Percentiles rank a stretch among this genome's conserved stretches.
phyloP scores from a whole-genome alignment of 805 yeast species.

The Ogataea ganodermae region DNA sequence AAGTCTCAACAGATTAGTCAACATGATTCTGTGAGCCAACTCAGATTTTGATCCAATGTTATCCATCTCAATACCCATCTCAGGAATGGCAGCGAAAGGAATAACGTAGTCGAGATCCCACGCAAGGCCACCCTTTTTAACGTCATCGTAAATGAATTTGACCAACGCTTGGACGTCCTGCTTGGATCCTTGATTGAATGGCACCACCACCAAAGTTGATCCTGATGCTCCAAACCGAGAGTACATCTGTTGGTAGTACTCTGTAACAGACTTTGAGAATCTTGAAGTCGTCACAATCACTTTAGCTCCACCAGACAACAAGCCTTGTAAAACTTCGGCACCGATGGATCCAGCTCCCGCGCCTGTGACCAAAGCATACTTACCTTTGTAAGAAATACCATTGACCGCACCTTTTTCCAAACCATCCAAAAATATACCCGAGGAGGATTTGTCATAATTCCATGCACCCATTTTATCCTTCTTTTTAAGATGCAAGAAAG shows the following conservation, averaged over 20 bases:
- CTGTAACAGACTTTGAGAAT: slow-evolving; percentile 91
- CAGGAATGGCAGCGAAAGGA: slow-evolving; percentile 99
- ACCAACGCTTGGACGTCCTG: slow-evolving; percentile 88
- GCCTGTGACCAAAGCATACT: slow-evolving; percentile 91
- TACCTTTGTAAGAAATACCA: slow-evolving; percentile 87
- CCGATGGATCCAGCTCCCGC: slow-evolving; percentile 99
- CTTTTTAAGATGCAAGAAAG: slow-evolving; percentile 90
- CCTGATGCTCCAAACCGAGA: slow-evolving; percentile 92
- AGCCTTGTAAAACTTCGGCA: slow-evolving; percentile 93
- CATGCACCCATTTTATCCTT: slow-evolving; percentile 72
- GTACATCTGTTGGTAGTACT: slow-evolving; percentile 91
- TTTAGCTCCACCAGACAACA: slow-evolving; percentile 96
- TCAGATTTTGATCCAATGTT: slow-evolving; percentile 93
- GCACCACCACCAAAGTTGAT: slow-evolving; percentile 91
- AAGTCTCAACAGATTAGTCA: slow-evolving; percentile 90
- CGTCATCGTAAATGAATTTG: slow-evolving; percentile 80
- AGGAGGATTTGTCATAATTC: slow-evolving; percentile 78
- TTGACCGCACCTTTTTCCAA: slow-evolving; percentile 92
- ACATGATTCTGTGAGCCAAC: slow-evolving; percentile 97
- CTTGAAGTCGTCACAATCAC: slow-evolving; percentile 96
- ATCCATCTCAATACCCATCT: slow-evolving; percentile 94
- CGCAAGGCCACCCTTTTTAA: slow-evolving; percentile 86
- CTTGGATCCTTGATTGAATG: slow-evolving; percentile 97
- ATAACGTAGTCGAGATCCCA: slow-evolving; percentile 97
- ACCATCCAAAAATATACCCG: slow-evolving; percentile 82